Evolutionary conservation across 495 filamentous ascomycete species (phyloP), one percentile per base, ranked within the genome.

Genomic region (Talaromyces wortmannii): DNA sequence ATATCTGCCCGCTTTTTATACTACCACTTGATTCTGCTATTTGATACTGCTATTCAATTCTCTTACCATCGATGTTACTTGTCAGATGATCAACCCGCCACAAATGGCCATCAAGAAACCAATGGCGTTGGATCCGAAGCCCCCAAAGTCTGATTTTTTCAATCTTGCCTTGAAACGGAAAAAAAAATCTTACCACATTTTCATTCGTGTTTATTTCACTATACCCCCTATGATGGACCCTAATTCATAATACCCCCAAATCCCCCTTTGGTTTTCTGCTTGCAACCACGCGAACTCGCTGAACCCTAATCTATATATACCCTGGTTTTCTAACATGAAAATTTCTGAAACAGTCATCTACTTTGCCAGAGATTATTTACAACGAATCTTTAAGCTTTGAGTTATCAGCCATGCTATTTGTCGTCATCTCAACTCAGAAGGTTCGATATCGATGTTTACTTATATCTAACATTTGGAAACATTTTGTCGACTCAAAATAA

Each of bases 51-150:
- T 50, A 31, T 45, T 23, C 15, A 23, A 52, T 50, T 17, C 46
- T 57, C 46, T 60, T 55, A 52, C 45, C 52, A 48, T 55, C 52
- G 17, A 52, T 40, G 31, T 46, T 31, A 43, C 33, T 33, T 48
- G 23, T 45, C 45, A 55, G 52, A 57, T 32, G 46, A 58, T 43
- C 50, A 15, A 17, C 17, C 49, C 15, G 18, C 32, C 23, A n/a
- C 33, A 32, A 52, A 52, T 44, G 50, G 32, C 23, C 15, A 30
- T 30, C 23, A 31, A 17, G n/a, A 43, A 52, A 33, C 50, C 45
- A 30, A 48, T 40, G 36, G 45, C 29, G 29, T 16, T 30, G 23
- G n/a, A 13, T 31, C 32, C 30, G 48, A 50, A 31, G n/a, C 16
- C 16, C 29, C 23, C n/a, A 31, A 40, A 40, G 36, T 40, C 36